Base-by-base conservation (phyloP, 768 basidiomycete genomes). In the Tylopilus sp. region DNA sequence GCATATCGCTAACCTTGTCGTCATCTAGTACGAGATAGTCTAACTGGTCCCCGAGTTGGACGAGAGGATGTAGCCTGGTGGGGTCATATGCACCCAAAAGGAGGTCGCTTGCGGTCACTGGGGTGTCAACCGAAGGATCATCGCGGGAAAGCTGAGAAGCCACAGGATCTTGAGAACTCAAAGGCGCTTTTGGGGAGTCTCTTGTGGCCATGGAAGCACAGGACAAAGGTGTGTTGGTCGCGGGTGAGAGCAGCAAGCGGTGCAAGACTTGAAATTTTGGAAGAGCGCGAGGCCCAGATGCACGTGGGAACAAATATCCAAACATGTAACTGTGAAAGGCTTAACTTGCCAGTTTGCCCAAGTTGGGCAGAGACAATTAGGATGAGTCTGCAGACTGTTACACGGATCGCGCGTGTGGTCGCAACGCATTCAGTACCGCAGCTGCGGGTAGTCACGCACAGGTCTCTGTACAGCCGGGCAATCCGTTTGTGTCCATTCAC, bases 11-110 rank as follows among this genome's bases (percentile, higher is more conserved):
- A 61, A 86, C 85, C 77, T 98, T 95, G 75, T 95, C 95, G 71
- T 99, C 97, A 57, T 98, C 95, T 52, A 99, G 80, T 60, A 91
- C 79, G 48, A 99, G 76, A 74, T 97, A 98, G 73, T 99, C 97
- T 59, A 99, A 75, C 77, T 92, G 88, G 69, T 93, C 91, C 56
- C 92, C 88, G 55, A 98, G 76, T 49, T 86, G 85, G 40, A 97
- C 95, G 63, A 99, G 76, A 50, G 97, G 97, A 69, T 99, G 97
- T 49, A 99, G 79, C 73, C 83, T 86, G 46, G 91, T 80, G 48
- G 95, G 91, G 75, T 98, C 94, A 73, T 91, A 95, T 11, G 87
- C 81, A 58, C 85, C 84, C 73, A 83, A 77, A 60, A 98, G 86
- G 60, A 98, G 75, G 76, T 95, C 91, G 50, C 85, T 82, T 41